Conservation (phyloP, 2,329 filamentous ascomycete genomes). For the Colletotrichum zoysiae region DNA sequence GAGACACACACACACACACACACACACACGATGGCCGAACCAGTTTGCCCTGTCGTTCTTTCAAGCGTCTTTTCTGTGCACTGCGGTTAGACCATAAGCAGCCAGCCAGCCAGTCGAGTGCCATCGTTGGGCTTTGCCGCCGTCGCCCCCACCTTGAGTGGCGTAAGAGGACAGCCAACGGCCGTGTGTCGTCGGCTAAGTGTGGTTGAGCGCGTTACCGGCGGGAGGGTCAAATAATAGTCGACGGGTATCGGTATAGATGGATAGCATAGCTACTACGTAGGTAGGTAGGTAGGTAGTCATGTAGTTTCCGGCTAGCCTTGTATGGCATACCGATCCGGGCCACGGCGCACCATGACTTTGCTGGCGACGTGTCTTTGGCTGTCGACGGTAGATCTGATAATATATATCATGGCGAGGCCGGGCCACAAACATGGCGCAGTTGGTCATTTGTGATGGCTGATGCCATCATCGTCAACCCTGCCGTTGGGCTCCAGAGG, state of each 20-base stretch:
- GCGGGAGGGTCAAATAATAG: constrained; percentile 34
- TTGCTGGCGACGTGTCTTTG: constrained; percentile 41
- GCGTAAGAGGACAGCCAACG: constrained; percentile 20
- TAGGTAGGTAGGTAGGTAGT: no score
- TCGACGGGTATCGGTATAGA: background rate
- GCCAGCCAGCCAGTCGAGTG: constrained; percentile 12
- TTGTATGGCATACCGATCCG: constrained; percentile 39
- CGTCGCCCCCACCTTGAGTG: background rate
- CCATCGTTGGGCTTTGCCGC: constrained; percentile 8
- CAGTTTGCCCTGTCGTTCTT: constrained; percentile 8
- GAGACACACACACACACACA: constrained; percentile 5
- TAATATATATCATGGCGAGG: constrained; percentile 37
- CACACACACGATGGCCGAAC: constrained; percentile 5
- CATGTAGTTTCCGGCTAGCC: constrained; percentile 28
- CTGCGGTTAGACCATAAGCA: constrained; percentile 25
- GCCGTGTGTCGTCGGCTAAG: constrained; percentile 30
- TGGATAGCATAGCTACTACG: no score
- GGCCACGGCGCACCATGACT: constrained; percentile 37
- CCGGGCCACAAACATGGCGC: constrained; percentile 9
- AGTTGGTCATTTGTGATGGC: constrained; percentile 26
- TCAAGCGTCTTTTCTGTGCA: constrained; percentile 22
- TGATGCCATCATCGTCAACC: constrained; percentile 22
- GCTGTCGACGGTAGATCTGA: constrained; percentile 27
- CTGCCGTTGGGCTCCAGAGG: constrained; percentile 27
- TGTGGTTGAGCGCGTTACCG: constrained; percentile 28